Percentiles rank a stretch among this genome's conserved stretches.
phyloP scores from a whole-genome alignment of 2,329 filamentous ascomycete genomes.

The Byssoonygena ceratinophila region DNA sequence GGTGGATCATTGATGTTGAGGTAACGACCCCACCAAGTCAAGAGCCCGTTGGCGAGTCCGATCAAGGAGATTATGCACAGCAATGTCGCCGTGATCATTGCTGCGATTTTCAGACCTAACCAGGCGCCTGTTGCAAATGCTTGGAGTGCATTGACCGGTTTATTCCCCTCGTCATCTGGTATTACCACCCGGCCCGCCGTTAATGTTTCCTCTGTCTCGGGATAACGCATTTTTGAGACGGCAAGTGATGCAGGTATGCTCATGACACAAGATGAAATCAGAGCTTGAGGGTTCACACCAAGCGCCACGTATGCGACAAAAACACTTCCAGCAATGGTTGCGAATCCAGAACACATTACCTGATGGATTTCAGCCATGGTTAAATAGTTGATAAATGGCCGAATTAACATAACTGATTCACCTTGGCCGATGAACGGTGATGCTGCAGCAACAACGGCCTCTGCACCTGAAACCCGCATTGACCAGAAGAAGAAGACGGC shows the following conservation, averaged over 20 bases:
- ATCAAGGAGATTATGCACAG: constrained; percentile 74
- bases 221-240: constrained; percentile 79
- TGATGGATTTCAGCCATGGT: constrained; percentile 84
- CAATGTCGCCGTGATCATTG: constrained; percentile 69
- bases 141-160: constrained; percentile 69
- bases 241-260: constrained; percentile 84
- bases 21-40: constrained; percentile 77
- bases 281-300: constrained; percentile 70
- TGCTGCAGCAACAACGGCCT: constrained; percentile 85
- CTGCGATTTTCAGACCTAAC: constrained; percentile 76
- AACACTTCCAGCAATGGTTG: constrained; percentile 81
- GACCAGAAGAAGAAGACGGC: constrained; percentile 86
- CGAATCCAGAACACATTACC: constrained; percentile 84
- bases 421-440: constrained; percentile 92
- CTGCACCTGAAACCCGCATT: constrained; percentile 75
- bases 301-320: constrained; percentile 76
- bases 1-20: constrained; percentile 58
- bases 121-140: constrained; percentile 77
- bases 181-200: constrained; percentile 73
- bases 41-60: constrained; percentile 60
- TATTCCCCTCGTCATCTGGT: constrained; percentile 58
- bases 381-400: constrained; percentile 73
- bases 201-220: constrained; percentile 75
- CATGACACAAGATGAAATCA: constrained; percentile 91
- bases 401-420: constrained; percentile 86